A percentile compares a stretch with the other conserved stretches of the same genome.
Evolutionary conservation across 1,284 basidiomycete species (phyloP).

Genomic region (Trichosporon sp.): DNA sequence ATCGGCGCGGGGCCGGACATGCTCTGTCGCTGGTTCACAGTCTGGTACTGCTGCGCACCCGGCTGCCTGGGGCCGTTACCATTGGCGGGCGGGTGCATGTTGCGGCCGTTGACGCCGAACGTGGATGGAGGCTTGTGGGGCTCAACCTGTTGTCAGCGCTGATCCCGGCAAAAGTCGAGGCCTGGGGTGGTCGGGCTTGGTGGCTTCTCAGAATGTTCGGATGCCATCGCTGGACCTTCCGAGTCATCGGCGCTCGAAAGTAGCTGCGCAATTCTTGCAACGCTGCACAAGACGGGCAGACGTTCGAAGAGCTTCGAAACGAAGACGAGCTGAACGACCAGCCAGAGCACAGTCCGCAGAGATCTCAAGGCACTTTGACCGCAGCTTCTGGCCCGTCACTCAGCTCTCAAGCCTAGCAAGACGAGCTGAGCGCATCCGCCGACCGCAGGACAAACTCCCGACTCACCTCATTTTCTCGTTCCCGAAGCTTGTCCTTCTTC

Average conservation of each 20-base stretch:
- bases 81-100: not conserved
- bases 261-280: too few relatives aligned
- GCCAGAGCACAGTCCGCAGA: too few relatives aligned
- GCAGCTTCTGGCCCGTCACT: too few relatives aligned
- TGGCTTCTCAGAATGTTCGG: not conserved
- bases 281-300: too few relatives aligned
- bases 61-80: not conserved
- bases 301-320: too few relatives aligned
- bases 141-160: not conserved
- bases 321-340: too few relatives aligned
- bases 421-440: not conserved
- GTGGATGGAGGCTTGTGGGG: not conserved
- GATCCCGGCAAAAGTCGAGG: not conserved
- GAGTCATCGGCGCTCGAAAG: too few relatives aligned
- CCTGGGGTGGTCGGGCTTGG: not conserved
- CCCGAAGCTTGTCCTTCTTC: constrained; percentile 19
- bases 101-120: not conserved
- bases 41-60: not conserved
- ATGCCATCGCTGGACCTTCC: too few relatives aligned
- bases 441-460: too few relatives aligned
- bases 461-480: constrained; percentile 9
- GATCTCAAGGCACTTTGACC: too few relatives aligned
- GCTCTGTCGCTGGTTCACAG: not conserved
- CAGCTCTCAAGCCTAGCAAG: too few relatives aligned
- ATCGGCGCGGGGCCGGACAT: constrained; percentile 7